Evolutionary conservation across 106 monocot genomes (phyloP).

Genomic region (Dioscorea dumetorum): DNA sequence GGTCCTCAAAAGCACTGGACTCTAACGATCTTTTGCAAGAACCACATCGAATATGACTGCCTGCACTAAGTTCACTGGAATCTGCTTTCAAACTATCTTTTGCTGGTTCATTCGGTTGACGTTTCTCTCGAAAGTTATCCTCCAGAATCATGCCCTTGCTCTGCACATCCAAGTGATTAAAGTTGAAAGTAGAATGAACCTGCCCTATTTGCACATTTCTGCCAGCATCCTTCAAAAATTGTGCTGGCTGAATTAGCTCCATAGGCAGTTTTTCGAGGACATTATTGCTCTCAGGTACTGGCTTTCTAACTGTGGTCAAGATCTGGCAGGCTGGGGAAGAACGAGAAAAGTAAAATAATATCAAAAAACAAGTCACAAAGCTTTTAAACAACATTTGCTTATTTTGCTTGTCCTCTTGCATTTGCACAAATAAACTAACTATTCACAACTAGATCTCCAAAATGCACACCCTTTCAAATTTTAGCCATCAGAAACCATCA

Average conservation of each 20-base stretch:
- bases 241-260: background rate
- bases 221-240: background rate
- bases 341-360: background rate
- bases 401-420: too few species aligned
- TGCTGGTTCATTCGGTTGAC: background rate
- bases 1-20: background rate
- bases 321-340: constrained; percentile 13
- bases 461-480: too few species aligned
- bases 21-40: background rate
- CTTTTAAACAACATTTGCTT: too few species aligned
- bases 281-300: background rate
- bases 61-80: background rate
- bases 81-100: too few species aligned
- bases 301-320: constrained; percentile 6
- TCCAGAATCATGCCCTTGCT: background rate
- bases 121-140: too few species aligned
- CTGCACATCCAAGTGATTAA: background rate
- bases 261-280: background rate
- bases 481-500: too few species aligned
- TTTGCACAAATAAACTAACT: too few species aligned
- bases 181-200: background rate
- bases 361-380: too few species aligned
- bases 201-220: too few species aligned
- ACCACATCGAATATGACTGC: background rate
- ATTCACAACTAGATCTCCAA: too few species aligned